A percentile compares a stretch with the other conserved stretches of the same genome.
Evolutionary conservation across 768 basidiomycete genomes (phyloP).

Genomic region (Pleurotus tuber-regium): DNA sequence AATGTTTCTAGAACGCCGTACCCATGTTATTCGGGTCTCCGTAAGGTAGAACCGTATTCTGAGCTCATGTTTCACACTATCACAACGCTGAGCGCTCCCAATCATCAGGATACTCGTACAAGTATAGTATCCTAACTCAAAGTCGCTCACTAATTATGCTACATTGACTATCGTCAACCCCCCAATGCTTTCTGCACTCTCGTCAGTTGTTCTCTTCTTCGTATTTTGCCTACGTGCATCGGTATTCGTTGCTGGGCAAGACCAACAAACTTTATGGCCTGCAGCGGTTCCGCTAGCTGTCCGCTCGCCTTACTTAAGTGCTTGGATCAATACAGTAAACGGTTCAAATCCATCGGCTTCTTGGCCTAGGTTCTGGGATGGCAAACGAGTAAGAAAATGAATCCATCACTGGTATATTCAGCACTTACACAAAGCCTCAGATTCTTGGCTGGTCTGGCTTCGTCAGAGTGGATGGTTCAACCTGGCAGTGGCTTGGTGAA

Average conservation of each 20-base stretch:
- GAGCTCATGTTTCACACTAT: no score
- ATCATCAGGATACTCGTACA: no score
- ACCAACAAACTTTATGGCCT: neutral
- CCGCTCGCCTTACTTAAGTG: constrained; percentile 48
- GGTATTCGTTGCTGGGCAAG: neutral
- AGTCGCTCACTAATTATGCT: no score
- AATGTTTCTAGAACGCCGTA: no score
- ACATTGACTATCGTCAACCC: no score
- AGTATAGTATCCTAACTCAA: no score
- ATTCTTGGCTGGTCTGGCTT: constrained; percentile 49
- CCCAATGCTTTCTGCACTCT: neutral
- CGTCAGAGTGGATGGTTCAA: constrained; percentile 42
- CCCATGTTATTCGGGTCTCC: no score
- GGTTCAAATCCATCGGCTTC: constrained; percentile 28
- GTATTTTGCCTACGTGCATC: no score
- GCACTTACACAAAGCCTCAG: no score
- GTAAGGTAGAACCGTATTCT: no score
- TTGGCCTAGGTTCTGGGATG: constrained; percentile 53
- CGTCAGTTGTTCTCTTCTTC: neutral
- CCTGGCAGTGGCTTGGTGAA: constrained; percentile 44
- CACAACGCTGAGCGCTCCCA: no score
- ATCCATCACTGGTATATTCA: neutral
- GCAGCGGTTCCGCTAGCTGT: constrained; percentile 8
- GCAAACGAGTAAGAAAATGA: constrained; percentile 32
- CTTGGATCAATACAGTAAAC: constrained; percentile 35